Evolutionary conservation across 768 basidiomycete genomes (phyloP).

Genomic region (Xanthoconium purpureum): DNA sequence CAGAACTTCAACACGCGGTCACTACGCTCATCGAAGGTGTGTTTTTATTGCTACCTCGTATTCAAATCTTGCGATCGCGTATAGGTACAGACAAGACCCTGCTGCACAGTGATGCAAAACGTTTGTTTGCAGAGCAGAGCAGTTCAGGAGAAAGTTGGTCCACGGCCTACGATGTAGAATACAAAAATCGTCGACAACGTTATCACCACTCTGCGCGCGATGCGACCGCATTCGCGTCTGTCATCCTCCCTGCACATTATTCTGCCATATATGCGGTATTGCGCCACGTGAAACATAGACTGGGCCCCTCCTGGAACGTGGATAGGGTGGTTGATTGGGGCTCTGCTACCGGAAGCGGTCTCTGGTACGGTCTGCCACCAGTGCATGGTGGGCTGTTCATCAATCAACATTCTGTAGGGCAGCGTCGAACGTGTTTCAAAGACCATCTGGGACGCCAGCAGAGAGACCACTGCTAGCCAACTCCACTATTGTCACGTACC

Average conservation of each 20-base stretch:
- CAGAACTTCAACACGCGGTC: slow-evolving; percentile 68
- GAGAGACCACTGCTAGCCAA: slow-evolving; percentile 40
- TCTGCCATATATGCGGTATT: slow-evolving; percentile 77
- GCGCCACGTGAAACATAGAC: slow-evolving; percentile 57
- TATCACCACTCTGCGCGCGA: slow-evolving; percentile 62
- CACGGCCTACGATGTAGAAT: slow-evolving; percentile 50
- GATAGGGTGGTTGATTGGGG: slow-evolving; percentile 81
- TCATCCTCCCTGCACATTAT: slow-evolving; percentile 85
- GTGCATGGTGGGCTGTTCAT: slow-evolving; percentile 6
- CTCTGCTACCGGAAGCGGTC: slow-evolving; percentile 73
- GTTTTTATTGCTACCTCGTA: slow-evolving; percentile 11
- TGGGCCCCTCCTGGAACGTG: slow-evolving; percentile 60
- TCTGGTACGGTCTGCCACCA: slow-evolving; percentile 56
- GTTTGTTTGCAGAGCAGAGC: slow-evolving; percentile 52
- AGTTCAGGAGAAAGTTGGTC: slow-evolving; percentile 47
- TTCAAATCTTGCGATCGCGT: slow-evolving; percentile 9
- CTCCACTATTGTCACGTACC: slow-evolving; percentile 58
- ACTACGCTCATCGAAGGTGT: slow-evolving; percentile 64
- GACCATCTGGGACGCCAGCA: slow-evolving; percentile 20
- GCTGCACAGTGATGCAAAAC: slow-evolving; percentile 68
- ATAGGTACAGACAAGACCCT: slow-evolving; percentile 61
- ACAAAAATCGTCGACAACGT: slow-evolving; percentile 59
- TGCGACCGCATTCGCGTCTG: slow-evolving; percentile 79
- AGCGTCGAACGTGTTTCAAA: slow-evolving; percentile 60
- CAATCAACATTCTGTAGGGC: slow-evolving; percentile 48